Percentiles rank a stretch among this genome's conserved stretches.
phyloP scores from a whole-genome alignment of 73 alveolate species.

The Symbiodinium natans region DNA sequence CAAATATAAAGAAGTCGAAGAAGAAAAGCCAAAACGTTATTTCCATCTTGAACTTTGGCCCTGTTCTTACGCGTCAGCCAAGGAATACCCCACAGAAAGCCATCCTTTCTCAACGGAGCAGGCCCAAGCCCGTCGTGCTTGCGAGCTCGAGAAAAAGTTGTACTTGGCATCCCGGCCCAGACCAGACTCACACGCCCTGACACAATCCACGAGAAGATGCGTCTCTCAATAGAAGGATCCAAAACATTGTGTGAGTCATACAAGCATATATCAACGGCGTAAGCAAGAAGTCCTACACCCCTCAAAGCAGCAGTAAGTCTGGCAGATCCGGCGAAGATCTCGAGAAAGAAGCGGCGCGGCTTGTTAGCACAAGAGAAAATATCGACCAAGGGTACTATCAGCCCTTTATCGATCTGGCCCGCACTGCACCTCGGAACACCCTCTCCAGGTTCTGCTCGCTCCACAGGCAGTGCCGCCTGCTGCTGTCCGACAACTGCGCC shows the following conservation, averaged over 20 bases:
- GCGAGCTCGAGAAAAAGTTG: slow-evolving; percentile 5
- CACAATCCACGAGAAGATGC: not conserved
- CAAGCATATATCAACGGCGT: not conserved
- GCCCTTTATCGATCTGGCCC: not conserved
- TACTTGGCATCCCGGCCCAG: slow-evolving; percentile 32
- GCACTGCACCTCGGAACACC: not conserved
- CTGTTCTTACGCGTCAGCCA: not conserved
- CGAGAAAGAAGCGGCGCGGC: not conserved
- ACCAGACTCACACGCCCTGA: not conserved
- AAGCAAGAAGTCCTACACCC: not conserved
- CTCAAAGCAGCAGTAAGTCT: not conserved
- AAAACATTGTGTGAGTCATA: slow-evolving; percentile 15
- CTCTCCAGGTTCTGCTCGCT: not conserved
- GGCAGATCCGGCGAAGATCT: slow-evolving; percentile 28
- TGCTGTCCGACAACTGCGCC: not conserved
- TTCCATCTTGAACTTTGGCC: not conserved
- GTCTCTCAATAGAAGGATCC: not conserved
- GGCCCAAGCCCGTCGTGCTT: slow-evolving; percentile 18
- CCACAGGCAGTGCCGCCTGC: not conserved
- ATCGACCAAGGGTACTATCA: not conserved
- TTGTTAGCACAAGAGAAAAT: not conserved
- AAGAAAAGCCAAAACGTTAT: not conserved
- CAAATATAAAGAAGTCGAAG: too few species aligned
- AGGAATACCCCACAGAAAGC: not conserved
- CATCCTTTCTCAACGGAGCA: not conserved